Percentiles rank a stretch among this genome's conserved stretches.
These are phyloP conservation scores for Epichloe typhina DNA, from an alignment of 2,329 filamentous ascomycete genomes.

Conservation along the genomic window DNA sequence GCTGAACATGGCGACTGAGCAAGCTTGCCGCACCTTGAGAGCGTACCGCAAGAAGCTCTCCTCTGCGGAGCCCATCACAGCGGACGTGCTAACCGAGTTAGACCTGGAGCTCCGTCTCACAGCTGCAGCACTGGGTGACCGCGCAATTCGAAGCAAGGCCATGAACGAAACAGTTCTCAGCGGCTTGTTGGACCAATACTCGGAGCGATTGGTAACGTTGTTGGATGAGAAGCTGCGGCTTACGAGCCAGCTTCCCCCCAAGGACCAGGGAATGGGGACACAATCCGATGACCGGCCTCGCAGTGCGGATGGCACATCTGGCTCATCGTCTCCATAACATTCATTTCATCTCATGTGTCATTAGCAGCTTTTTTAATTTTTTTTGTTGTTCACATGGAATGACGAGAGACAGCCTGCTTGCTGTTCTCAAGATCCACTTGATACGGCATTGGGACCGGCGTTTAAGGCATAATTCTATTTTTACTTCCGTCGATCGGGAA, in stretches of 20 bases:
- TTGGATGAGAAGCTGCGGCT: conserved; percentile 58
- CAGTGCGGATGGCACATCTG: conserved; percentile 22
- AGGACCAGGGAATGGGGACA: conserved; percentile 18
- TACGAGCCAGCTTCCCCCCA: conserved; percentile 19
- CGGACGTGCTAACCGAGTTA: conserved; percentile 46
- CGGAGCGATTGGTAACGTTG: conserved; percentile 55
- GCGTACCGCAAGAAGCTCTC: conserved; percentile 50
- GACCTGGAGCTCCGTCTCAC: conserved; percentile 53
- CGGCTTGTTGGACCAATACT: conserved; percentile 62
- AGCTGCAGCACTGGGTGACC: conserved; percentile 44
- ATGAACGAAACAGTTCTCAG: conserved; percentile 46
- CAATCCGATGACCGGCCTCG: conserved; percentile 17
- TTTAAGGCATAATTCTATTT: conserved; percentile 2
- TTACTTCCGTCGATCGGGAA: background rate
- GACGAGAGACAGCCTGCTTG: background rate
- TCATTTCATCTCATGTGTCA: conserved; percentile 7
- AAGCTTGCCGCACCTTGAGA: conserved; percentile 47
- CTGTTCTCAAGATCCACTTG: background rate
- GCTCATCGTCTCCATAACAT: conserved; percentile 21
- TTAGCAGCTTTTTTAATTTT: background rate
- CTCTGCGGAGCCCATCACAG: conserved; percentile 41
- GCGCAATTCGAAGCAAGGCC: conserved; percentile 38
- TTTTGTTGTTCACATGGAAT: background rate
- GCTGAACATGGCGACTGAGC: conserved; percentile 50
- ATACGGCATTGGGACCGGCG: conserved; percentile 2